A percentile compares a stretch with the other conserved stretches of the same genome.
These are phyloP conservation scores for Mycena vitilis DNA, from an alignment of 768 basidiomycete genomes.

Conservation along the genomic window DNA sequence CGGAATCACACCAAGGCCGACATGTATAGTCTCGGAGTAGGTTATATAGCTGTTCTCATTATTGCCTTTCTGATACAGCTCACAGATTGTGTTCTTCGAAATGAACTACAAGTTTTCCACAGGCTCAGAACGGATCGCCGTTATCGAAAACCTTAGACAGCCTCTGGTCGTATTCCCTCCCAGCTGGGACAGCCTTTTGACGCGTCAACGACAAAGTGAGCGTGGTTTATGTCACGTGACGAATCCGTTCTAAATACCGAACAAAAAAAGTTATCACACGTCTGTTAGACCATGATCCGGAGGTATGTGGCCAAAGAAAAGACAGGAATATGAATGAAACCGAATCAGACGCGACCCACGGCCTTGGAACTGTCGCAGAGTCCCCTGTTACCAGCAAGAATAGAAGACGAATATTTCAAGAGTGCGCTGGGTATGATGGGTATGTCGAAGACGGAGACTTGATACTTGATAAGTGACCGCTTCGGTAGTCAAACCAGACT, in stretches of 20 bases:
- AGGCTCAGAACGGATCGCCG: conserved; percentile 83
- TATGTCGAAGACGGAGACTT: conserved; percentile 44
- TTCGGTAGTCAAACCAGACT: conserved; percentile 76
- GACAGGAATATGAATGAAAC: too few species aligned
- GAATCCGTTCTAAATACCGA: not conserved
- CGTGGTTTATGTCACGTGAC: not conserved
- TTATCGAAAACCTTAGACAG: conserved; percentile 82
- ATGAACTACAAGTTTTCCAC: conserved; percentile 92
- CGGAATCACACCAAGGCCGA: conserved; percentile 90
- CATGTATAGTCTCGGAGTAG: conserved; percentile 92
- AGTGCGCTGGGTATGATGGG: conserved; percentile 82
- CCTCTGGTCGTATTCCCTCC: conserved; percentile 81
- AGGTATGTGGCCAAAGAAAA: conserved; percentile 27
- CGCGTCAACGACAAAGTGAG: conserved; percentile 78
- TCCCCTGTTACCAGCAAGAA: conserved; percentile 74
- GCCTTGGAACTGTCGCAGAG: conserved; percentile 89
- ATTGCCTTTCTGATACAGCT: conserved; percentile 8
- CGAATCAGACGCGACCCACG: conserved; percentile 66
- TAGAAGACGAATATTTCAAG: conserved; percentile 91
- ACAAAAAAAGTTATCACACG: conserved; percentile 79
- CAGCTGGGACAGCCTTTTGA: conserved; percentile 72
- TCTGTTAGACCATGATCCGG: conserved; percentile 86
- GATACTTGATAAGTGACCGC: not conserved
- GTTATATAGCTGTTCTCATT: conserved; percentile 38
- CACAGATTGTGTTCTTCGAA: conserved; percentile 94